Percentiles rank a stretch among this genome's conserved stretches.
phyloP scores from a whole-genome alignment of 2,329 filamentous ascomycete genomes.

The Colletotrichum shisoi region DNA sequence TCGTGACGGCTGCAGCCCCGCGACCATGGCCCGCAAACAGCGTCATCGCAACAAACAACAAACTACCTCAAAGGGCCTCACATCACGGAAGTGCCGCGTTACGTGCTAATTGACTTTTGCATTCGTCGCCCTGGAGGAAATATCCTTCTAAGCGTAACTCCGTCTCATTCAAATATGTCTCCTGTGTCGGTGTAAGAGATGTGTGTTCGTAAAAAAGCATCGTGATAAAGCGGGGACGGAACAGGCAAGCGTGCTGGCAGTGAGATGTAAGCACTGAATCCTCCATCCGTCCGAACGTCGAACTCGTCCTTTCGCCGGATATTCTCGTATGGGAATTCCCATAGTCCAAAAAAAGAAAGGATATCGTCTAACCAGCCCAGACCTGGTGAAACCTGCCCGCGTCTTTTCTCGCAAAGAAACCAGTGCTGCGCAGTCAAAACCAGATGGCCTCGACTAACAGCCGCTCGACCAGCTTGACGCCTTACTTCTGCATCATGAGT shows the following conservation, averaged over 20 bases:
- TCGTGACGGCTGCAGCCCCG: neutral
- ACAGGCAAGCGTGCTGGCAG: conserved; percentile 33
- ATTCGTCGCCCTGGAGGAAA: conserved; percentile 26
- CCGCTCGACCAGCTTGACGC: conserved; percentile 29
- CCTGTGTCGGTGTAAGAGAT: conserved; percentile 29
- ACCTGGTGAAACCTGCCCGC: conserved; percentile 10
- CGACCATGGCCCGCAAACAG: neutral
- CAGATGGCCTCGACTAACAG: conserved; percentile 7
- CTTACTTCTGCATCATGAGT: conserved; percentile 95
- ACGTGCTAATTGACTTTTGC: conserved; percentile 28
- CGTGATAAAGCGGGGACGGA: conserved; percentile 25
- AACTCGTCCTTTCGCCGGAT: conserved; percentile 20
- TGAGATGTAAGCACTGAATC: conserved; percentile 20
- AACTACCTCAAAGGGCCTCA: neutral
- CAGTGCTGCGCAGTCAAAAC: conserved; percentile 20
- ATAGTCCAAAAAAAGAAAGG: conserved; percentile 19
- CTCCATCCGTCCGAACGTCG: conserved; percentile 18
- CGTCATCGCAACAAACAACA: neutral
- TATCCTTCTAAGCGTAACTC: conserved; percentile 34
- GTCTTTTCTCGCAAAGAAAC: conserved; percentile 33
- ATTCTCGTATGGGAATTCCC: conserved; percentile 19
- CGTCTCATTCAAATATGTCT: conserved; percentile 25
- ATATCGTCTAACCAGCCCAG: conserved; percentile 27
- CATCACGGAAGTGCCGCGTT: neutral
- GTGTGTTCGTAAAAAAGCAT: conserved; percentile 37